These are phyloP conservation scores for Mortierella alpina DNA, from an alignment of 192 early-diverging fungal genomes.

Conservation along the genomic window DNA sequence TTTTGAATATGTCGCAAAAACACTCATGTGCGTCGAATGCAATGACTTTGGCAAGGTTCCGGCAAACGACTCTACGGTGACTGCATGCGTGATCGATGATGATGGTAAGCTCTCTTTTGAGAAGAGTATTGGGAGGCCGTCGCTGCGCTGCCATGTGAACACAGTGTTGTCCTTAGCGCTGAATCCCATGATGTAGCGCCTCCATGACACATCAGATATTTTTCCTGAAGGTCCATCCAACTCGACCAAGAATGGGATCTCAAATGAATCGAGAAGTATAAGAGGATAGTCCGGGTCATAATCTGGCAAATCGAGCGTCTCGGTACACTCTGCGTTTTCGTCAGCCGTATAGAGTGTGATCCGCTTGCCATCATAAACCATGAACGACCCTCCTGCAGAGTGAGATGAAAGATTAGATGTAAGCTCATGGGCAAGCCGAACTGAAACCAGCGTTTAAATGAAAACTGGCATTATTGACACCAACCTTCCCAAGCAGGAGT, in stretches of 20 bases:
- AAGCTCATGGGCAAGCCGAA: not conserved
- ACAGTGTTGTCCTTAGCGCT: constrained; percentile 41
- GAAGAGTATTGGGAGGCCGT: constrained; percentile 33
- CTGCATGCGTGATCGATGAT: constrained; percentile 17
- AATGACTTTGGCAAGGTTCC: constrained; percentile 47
- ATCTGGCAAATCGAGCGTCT: constrained; percentile 32
- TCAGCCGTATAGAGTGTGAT: constrained; percentile 37
- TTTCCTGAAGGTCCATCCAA: constrained; percentile 33
- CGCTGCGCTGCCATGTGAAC: constrained; percentile 44
- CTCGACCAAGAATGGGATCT: constrained; percentile 39
- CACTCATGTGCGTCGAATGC: constrained; percentile 48
- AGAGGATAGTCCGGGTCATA: constrained; percentile 42
- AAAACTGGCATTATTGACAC: not conserved
- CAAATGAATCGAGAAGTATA: constrained; percentile 42
- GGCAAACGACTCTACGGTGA: constrained; percentile 48
- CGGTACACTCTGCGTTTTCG: constrained; percentile 24
- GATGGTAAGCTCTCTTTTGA: constrained; percentile 43
- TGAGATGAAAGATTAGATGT: not conserved
- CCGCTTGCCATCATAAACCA: constrained; percentile 44
- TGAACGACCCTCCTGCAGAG: constrained; percentile 39
- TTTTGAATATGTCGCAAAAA: constrained; percentile 55
- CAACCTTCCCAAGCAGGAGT: constrained; percentile 52
- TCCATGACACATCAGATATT: constrained; percentile 46
- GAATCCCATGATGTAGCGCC: constrained; percentile 43
- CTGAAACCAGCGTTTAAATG: too few species aligned